Conservation (phyloP, 2,329 filamentous ascomycete genomes). For the Fusarium floridanum region DNA sequence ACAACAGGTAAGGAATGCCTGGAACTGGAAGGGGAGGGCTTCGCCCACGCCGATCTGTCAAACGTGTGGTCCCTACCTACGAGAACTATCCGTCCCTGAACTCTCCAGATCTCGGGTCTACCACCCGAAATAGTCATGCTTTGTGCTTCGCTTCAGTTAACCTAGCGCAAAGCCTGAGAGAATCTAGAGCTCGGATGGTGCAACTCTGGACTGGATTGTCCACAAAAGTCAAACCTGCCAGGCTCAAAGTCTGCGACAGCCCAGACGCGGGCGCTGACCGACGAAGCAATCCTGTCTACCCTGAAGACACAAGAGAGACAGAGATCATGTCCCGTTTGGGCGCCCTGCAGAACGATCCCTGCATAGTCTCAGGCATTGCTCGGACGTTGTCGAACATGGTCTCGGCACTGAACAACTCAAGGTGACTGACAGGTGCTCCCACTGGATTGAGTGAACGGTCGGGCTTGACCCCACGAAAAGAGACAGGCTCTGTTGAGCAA, state of each 20-base stretch:
- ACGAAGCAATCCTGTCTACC: constrained; percentile 13
- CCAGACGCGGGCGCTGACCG: constrained; percentile 20
- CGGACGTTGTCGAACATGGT: constrained; percentile 17
- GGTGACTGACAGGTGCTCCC: constrained; percentile 2
- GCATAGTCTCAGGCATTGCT: constrained; percentile 13
- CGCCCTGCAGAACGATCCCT: constrained; percentile 29
- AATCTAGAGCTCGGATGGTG: constrained; percentile 21
- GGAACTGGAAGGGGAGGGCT: constrained; percentile 13
- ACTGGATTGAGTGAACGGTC: constrained; percentile 13
- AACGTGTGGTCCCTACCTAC: constrained; percentile 17
- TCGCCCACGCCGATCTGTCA: constrained; percentile 38
- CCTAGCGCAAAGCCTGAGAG: constrained; percentile 30
- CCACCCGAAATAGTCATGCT: constrained; percentile 17
- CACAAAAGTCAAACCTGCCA: constrained; percentile 11
- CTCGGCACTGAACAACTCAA: constrained; percentile 26
- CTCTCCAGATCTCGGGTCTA: constrained; percentile 17
- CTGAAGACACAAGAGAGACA: constrained; percentile 25
- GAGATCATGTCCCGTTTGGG: constrained; percentile 28
- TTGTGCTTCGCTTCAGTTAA: constrained; percentile 10
- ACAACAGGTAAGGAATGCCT: background rate
- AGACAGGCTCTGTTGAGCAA: background rate
- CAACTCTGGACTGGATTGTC: constrained; percentile 11
- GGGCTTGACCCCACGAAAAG: constrained; percentile 2
- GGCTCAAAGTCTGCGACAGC: constrained; percentile 9
- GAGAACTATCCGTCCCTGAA: background rate